These are phyloP conservation scores for Botryotinia calthae DNA, from an alignment of 2,329 filamentous ascomycete species.

Conservation along the genomic window DNA sequence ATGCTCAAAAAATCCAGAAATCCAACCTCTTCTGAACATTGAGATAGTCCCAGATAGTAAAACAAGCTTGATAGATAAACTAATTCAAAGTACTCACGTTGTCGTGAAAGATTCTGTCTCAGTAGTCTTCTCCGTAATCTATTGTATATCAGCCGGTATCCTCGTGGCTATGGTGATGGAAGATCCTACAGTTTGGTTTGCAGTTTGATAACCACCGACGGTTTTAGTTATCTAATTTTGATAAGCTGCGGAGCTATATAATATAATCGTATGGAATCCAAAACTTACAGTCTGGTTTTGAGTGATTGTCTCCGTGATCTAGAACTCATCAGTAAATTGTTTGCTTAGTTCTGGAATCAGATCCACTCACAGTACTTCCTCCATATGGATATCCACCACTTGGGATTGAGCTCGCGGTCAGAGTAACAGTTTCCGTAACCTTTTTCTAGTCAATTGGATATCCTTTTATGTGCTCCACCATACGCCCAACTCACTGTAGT, in stretches of 20 bases:
- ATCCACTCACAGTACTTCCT: slow-evolving; percentile 1
- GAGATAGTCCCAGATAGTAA: background rate
- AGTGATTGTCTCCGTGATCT: slow-evolving; percentile 13
- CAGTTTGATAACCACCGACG: background rate
- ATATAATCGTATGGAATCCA: background rate
- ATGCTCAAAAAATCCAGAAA: background rate
- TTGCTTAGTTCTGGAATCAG: background rate
- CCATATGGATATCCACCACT: slow-evolving; percentile 11
- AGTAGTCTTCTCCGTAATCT: slow-evolving; percentile 18
- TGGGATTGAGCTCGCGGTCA: background rate
- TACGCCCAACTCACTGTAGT: background rate
- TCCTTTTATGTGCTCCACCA: background rate
- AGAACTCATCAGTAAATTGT: background rate
- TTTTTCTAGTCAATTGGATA: background rate
- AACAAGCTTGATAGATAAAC: background rate
- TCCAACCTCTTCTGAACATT: background rate
- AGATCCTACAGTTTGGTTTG: slow-evolving; percentile 4
- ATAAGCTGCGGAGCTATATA: background rate
- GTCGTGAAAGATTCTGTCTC: slow-evolving; percentile 13
- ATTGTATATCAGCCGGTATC: background rate
- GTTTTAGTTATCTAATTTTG: background rate
- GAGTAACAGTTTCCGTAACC: background rate
- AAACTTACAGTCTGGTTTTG: slow-evolving; percentile 12
- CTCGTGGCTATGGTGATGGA: no score
- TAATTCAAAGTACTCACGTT: background rate